Base-by-base conservation (phyloP, 2,329 filamentous ascomycete species). In the Triangularia verruculosa region DNA sequence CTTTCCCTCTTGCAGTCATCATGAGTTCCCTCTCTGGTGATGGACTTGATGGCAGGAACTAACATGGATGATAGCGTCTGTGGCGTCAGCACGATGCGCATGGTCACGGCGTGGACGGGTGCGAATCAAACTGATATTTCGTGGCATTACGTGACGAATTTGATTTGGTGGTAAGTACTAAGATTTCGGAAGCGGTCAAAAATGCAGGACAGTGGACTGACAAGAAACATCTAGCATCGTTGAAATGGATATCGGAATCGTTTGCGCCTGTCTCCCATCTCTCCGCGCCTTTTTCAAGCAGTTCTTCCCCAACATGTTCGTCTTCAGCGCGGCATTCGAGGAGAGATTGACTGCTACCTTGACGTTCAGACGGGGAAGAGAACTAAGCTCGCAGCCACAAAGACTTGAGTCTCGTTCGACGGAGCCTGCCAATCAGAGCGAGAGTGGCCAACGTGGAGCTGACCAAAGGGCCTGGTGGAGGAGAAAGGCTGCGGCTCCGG, bases 231-330 rank as follows among this genome's bases (percentile, higher is more conserved):
- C 17, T 30, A 66, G 65, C 58, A 51, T 66, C 28, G 65, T 66
- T 13, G 65, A 66, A 51, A 39, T 58, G 39, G 61, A 60, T 53
- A 7, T 62, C 30, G 62, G 62, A 54, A 39, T 66, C 11, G 43
- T 64, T 57, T 66, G 62, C 54, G 62, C 62, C 43, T 64, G 65
- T 59, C 57, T 66, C 1, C 62, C 62, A n/a, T 61, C 57, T 30
- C 62, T 65, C 27, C 60, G 62, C n/a, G 57, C 65, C 24, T 66
- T 66, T 34, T n/a, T 6, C 32, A 56, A 57, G 27, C 64, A 24
- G 20, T 63, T 63, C 58, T 66, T 59, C 55, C 61, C 64, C 27
- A 59, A 32, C 55, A 24, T 51, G 17, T 59, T 61, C 51, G 51
- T 66, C 8, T 66, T 66, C 52, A 24, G 27, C 13, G 53, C 55